Percentiles rank a stretch among this genome's conserved stretches.
Conservation (phyloP, 371 early-diverging fungal species). For the Parasitella parasitica region DNA sequence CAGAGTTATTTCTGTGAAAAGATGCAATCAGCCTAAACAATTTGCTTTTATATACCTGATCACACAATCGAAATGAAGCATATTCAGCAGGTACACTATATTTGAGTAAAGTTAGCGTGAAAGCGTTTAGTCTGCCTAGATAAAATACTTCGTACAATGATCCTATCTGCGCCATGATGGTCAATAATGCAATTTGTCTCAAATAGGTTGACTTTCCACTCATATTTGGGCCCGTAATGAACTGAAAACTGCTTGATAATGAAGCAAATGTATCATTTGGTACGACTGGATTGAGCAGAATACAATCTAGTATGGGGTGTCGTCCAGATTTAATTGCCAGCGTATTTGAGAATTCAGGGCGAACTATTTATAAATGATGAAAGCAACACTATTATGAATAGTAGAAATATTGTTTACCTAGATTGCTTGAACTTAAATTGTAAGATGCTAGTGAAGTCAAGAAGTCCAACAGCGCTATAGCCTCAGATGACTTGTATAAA, state of each 20-base stretch:
- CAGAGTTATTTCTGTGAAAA: too few relatives aligned
- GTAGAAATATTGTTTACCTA: slow-evolving; percentile 30
- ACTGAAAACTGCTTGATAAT: slow-evolving; percentile 68
- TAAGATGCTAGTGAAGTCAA: slow-evolving; percentile 71
- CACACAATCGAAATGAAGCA: slow-evolving; percentile 77
- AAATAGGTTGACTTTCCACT: slow-evolving; percentile 95
- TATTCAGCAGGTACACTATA: slow-evolving; percentile 87
- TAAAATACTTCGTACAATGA: slow-evolving; percentile 57
- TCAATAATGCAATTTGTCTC: slow-evolving; percentile 83
- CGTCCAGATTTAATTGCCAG: slow-evolving; percentile 79
- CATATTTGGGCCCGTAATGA: slow-evolving; percentile 99
- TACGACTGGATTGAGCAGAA: slow-evolving; percentile 52
- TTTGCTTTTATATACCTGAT: too few relatives aligned
- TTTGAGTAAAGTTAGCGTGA: neutral
- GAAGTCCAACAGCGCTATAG: slow-evolving; percentile 83
- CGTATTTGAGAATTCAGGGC: slow-evolving; percentile 82
- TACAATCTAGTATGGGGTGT: slow-evolving; percentile 79
- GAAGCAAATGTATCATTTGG: slow-evolving; percentile 82
- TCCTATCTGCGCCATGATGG: slow-evolving; percentile 96
- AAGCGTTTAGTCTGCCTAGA: neutral
- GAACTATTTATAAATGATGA: slow-evolving; percentile 33
- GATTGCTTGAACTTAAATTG: slow-evolving; percentile 46
- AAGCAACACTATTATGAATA: neutral
- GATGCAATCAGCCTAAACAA: too few relatives aligned
- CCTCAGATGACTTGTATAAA: slow-evolving; percentile 79